These are phyloP conservation scores for Penicillium sp. DNA, from an alignment of 2,329 filamentous ascomycete species.

Conservation along the genomic window DNA sequence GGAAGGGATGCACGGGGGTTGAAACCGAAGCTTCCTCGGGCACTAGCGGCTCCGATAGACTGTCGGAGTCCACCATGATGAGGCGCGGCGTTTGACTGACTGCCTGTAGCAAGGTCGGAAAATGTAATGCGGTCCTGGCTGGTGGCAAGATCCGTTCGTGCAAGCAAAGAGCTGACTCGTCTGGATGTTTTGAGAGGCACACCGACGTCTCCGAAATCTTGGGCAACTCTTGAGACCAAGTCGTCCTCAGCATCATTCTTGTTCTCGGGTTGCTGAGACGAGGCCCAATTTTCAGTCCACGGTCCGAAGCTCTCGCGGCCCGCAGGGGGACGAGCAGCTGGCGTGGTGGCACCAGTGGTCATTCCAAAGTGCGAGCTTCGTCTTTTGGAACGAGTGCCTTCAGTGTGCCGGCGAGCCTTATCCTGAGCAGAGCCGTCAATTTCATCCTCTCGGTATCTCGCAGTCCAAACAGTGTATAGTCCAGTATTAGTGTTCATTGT, in stretches of 20 bases:
- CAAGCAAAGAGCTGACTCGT: constrained; percentile 88
- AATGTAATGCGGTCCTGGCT: constrained; percentile 84
- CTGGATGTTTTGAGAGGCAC: constrained; percentile 68
- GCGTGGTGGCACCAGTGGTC: constrained; percentile 76
- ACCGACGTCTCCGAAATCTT: constrained; percentile 64
- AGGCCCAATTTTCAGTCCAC: constrained; percentile 52
- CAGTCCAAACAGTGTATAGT: constrained; percentile 83
- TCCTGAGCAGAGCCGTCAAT: constrained; percentile 53
- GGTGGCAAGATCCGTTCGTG: constrained; percentile 82
- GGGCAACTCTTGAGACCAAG: constrained; percentile 73
- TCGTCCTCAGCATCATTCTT: constrained; percentile 57
- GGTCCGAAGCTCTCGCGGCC: constrained; percentile 79
- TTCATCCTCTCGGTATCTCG: constrained; percentile 75
- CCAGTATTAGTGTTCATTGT: constrained; percentile 79
- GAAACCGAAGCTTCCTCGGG: constrained; percentile 66
- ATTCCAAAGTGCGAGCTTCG: constrained; percentile 68
- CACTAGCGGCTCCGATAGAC: constrained; percentile 73
- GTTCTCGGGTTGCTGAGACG: constrained; percentile 34
- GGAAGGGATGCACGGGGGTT: constrained; percentile 63
- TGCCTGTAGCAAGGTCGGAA: constrained; percentile 68
- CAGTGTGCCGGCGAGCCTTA: constrained; percentile 58
- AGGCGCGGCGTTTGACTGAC: constrained; percentile 40
- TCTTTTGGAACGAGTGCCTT: constrained; percentile 70
- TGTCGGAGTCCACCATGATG: constrained; percentile 64
- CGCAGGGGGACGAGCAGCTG: constrained; percentile 67